Conservation (phyloP, 176 grass and related monocot species). For the Zoysia japonica region DNA sequence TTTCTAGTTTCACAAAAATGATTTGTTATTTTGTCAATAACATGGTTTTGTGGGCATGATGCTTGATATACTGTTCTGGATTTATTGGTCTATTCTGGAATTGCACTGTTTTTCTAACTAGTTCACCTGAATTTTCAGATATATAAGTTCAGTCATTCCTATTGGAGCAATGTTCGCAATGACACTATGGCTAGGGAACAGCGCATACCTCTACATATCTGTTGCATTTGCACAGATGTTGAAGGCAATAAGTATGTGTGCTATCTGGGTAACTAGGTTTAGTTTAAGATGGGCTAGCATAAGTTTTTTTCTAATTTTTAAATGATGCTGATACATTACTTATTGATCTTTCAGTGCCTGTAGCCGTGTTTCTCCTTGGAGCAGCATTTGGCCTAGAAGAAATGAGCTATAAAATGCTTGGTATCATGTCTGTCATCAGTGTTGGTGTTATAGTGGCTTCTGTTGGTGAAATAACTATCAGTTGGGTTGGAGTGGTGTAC, state of each 20-base stretch:
- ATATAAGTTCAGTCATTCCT: constrained; percentile 89
- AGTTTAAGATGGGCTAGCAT: not conserved
- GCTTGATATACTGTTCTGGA: not conserved
- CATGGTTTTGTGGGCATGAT: not conserved
- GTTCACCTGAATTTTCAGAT: constrained; percentile 61
- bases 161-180: constrained; percentile 99
- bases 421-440: constrained; percentile 92
- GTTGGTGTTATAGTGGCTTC: constrained; percentile 93
- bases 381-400: constrained; percentile 87
- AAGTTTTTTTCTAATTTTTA: constrained; percentile 9
- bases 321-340: constrained; percentile 16
- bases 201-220: constrained; percentile 98
- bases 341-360: constrained; percentile 77
- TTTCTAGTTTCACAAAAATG: constrained; percentile 27
- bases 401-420: constrained; percentile 87
- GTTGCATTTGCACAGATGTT: constrained; percentile 99
- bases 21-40: not conserved
- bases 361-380: constrained; percentile 93
- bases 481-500: constrained; percentile 93
- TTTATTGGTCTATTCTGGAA: constrained; percentile 12
- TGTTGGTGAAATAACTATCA: constrained; percentile 91
- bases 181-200: constrained; percentile 98
- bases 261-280: constrained; percentile 1
- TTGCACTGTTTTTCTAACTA: constrained; percentile 4
- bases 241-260: constrained; percentile 91